phyloP scores from a whole-genome alignment of 257 asterid species.

The Hygrophila difformis region DNA sequence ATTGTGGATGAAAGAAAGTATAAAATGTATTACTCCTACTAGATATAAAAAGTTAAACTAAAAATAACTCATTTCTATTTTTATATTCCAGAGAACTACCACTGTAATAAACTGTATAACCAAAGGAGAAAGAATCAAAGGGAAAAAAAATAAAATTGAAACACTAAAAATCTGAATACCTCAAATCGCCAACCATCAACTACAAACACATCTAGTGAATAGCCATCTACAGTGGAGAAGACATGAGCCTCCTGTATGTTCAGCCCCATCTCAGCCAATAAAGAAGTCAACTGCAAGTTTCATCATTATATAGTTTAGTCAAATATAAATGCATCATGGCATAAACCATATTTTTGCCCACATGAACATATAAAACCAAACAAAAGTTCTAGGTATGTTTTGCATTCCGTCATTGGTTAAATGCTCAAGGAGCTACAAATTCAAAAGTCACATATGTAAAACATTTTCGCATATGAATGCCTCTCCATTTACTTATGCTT shows the following conservation, averaged over 20 bases:
- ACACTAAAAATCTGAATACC: conserved; percentile 40
- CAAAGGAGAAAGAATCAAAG: conserved; percentile 2
- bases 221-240: conserved; percentile 92
- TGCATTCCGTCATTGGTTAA: not conserved
- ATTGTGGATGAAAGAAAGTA: no score
- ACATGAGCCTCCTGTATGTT: conserved; percentile 98
- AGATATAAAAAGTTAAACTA: not conserved
- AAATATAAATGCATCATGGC: not conserved
- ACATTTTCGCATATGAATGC: no score
- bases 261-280: conserved; percentile 87
- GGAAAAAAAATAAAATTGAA: not conserved
- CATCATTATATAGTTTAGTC: conserved; percentile 22
- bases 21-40: no score
- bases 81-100: not conserved
- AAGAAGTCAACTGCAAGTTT: conserved; percentile 81
- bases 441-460: no score
- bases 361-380: no score
- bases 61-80: not conserved
- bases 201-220: conserved; percentile 90
- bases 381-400: no score
- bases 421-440: not conserved
- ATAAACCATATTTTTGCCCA: no score
- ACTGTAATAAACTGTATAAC: conserved; percentile 1
- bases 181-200: conserved; percentile 96
- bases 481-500: no score